These are phyloP conservation scores for Lachnellula hyalina DNA, from an alignment of 2,329 filamentous ascomycete genomes.

Conservation along the genomic window DNA sequence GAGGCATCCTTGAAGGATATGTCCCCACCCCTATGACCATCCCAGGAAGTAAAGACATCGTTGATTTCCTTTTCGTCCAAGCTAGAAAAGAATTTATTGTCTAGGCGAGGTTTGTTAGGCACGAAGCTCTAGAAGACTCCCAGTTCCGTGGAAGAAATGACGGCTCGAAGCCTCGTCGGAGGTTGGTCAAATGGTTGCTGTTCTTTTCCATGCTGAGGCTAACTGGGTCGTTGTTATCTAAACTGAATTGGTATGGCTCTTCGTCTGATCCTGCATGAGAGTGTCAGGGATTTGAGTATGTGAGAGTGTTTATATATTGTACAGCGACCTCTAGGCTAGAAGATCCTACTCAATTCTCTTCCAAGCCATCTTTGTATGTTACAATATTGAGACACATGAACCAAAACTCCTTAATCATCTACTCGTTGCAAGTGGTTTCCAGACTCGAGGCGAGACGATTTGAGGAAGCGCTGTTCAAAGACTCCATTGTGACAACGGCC, in stretches of 20 bases:
- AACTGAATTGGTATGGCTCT: no score
- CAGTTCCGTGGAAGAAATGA: no score
- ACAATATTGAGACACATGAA: neutral
- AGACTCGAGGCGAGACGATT: neutral
- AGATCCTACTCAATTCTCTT: neutral
- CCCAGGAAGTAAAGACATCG: no score
- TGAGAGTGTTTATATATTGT: neutral
- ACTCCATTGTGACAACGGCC: neutral
- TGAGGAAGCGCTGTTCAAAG: neutral
- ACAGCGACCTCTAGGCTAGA: neutral
- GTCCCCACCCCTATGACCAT: no score
- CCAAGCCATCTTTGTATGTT: neutral
- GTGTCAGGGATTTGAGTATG: neutral
- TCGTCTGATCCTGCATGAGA: neutral
- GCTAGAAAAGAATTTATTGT: no score
- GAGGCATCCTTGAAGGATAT: no score
- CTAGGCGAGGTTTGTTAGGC: no score
- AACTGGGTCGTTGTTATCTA: no score
- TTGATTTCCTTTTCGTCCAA: neutral
- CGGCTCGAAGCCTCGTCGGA: no score
- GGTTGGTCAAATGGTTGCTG: no score
- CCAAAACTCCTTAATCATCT: neutral
- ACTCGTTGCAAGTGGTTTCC: neutral
- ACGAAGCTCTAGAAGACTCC: no score
- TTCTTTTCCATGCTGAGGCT: no score